These are phyloP conservation scores for Lecanicillium sp. DNA, from an alignment of 2,329 filamentous ascomycete genomes.

Conservation along the genomic window DNA sequence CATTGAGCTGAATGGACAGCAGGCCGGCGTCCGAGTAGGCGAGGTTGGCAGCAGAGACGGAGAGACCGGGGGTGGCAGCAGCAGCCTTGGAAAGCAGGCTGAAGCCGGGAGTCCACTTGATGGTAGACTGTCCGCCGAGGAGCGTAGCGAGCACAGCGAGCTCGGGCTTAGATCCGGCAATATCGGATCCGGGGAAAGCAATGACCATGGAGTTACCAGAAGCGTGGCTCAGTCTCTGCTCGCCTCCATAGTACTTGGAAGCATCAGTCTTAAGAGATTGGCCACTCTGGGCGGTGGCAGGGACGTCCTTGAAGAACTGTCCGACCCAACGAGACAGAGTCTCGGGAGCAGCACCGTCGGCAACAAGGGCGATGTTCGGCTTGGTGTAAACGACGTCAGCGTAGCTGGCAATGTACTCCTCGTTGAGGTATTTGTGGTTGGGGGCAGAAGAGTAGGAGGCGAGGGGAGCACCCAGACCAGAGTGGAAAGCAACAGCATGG, in stretches of 20 bases:
- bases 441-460: conserved; percentile 65
- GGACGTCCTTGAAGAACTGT: conserved; percentile 77
- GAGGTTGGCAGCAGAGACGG: conserved; percentile 65
- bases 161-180: conserved; percentile 78
- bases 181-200: conserved; percentile 85
- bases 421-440: conserved; percentile 71
- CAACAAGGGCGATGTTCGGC: conserved; percentile 83
- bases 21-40: conserved; percentile 94
- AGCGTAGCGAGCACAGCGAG: conserved; percentile 79
- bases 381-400: conserved; percentile 76
- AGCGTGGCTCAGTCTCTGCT: conserved; percentile 76
- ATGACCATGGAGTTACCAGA: conserved; percentile 78
- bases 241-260: conserved; percentile 87
- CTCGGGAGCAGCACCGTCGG: conserved; percentile 71
- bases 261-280: conserved; percentile 49
- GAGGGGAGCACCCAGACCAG: conserved; percentile 74
- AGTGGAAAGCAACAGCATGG: conserved; percentile 85
- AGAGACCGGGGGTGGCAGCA: conserved; percentile 55
- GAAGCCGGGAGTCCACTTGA: conserved; percentile 96
- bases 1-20: conserved; percentile 72
- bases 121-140: conserved; percentile 79
- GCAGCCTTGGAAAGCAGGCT: conserved; percentile 78
- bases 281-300: conserved; percentile 43
- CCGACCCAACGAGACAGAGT: conserved; percentile 83
- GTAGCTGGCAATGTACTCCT: conserved; percentile 65